phyloP scores from a whole-genome alignment of 108 stramenopile genomes.

The Nitzschia sp. region DNA sequence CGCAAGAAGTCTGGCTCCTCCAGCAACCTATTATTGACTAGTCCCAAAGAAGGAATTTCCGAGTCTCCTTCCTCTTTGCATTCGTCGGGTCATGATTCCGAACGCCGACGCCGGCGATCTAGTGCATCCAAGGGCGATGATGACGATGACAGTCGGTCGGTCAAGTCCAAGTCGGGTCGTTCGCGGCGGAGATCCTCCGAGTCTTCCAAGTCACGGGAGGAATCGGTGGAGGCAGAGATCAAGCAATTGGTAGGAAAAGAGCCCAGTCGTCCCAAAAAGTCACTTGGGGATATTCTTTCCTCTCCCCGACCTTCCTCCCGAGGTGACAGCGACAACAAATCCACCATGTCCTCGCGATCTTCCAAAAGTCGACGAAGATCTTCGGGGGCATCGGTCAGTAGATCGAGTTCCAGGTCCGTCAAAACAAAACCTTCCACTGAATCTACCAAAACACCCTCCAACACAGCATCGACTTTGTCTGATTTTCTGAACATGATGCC shows the following conservation, averaged over 20 bases:
- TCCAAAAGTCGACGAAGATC: conserved; percentile 9
- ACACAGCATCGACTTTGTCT: conserved; percentile 8
- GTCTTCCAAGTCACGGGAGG: background rate
- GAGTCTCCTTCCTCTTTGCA: background rate
- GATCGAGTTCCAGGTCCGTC: background rate
- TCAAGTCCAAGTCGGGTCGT: conserved; percentile 3
- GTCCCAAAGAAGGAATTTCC: too few species aligned
- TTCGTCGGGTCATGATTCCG: background rate
- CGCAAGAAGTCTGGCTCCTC: background rate
- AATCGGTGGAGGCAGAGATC: conserved; percentile 16
- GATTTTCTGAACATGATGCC: conserved; percentile 7
- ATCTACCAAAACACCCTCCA: background rate
- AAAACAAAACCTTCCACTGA: background rate
- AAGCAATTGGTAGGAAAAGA: background rate
- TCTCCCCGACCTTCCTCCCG: background rate
- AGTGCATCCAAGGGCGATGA: conserved; percentile 1
- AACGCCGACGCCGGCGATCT: background rate
- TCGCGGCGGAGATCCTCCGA: conserved; percentile 12
- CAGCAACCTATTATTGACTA: too few species aligned
- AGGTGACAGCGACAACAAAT: conserved; percentile 1
- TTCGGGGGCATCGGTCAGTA: background rate
- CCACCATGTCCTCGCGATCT: conserved; percentile 9
- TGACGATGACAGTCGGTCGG: conserved; percentile 14
- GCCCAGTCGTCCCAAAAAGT: background rate
- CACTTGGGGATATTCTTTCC: too few species aligned